Evolutionary conservation across 129 eudicot genomes (phyloP).

Genomic region (Oenanthe sinensis): DNA sequence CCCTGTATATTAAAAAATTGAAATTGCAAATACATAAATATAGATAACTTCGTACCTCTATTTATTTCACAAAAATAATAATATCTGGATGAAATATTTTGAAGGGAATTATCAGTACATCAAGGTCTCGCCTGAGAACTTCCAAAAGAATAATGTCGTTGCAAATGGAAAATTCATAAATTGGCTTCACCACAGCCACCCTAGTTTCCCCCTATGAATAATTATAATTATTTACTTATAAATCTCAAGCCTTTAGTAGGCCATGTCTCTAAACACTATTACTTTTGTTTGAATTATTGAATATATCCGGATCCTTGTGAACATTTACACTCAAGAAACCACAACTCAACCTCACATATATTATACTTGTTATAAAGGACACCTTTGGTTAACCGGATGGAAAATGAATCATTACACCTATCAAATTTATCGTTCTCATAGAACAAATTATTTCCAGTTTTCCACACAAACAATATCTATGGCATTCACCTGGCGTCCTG

Average conservation of each 20-base stretch:
- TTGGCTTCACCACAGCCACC: background rate
- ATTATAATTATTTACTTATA: background rate
- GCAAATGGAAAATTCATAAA: background rate
- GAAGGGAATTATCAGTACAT: background rate
- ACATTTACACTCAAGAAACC: background rate
- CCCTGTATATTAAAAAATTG: constrained; percentile 37
- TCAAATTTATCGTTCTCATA: background rate
- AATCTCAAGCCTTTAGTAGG: background rate
- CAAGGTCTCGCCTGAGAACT: background rate
- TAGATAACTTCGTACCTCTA: background rate
- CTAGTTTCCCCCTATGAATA: background rate
- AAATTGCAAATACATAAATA: constrained; percentile 9
- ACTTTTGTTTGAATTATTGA: background rate
- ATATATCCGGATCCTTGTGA: background rate
- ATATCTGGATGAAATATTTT: background rate
- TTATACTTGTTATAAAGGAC: background rate
- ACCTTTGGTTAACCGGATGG: background rate
- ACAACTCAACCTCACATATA: background rate
- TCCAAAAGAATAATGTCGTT: background rate
- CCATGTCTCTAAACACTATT: background rate
- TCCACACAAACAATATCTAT: background rate
- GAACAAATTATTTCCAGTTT: background rate
- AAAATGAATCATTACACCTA: background rate
- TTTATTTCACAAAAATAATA: background rate
- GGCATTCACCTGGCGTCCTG: background rate